Conservation (phyloP, 2,329 filamentous ascomycete species). For the Elsinoe ampelina region DNA sequence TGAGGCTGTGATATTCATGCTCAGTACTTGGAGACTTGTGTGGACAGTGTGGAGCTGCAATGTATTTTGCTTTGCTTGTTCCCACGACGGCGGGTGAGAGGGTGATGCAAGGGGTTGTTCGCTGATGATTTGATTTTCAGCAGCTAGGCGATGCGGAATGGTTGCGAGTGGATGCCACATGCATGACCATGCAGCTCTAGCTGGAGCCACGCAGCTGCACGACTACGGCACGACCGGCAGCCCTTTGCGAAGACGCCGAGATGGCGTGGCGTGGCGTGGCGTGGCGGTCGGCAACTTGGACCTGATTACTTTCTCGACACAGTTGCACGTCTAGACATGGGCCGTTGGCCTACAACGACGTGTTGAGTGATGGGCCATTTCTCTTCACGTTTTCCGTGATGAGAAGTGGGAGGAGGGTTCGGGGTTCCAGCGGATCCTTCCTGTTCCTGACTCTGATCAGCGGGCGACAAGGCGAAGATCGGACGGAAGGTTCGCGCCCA, state of each 20-base stretch:
- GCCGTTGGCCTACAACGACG: constrained; percentile 1
- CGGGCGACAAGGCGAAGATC: not conserved
- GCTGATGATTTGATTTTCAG: not conserved
- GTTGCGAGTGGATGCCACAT: constrained; percentile 6
- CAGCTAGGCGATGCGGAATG: not conserved
- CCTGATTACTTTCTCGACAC: not conserved
- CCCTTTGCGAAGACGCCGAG: not conserved
- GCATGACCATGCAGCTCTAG: not conserved
- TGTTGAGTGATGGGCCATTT: not conserved
- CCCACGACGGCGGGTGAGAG: not conserved
- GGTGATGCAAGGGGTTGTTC: not conserved
- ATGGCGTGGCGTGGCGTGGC: no score
- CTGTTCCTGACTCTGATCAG: constrained; percentile 9
- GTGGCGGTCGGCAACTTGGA: not conserved
- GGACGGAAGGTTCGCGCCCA: not conserved
- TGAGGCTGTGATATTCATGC: not conserved
- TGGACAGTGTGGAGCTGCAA: not conserved
- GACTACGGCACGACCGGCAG: not conserved
- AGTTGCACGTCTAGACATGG: not conserved
- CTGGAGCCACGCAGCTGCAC: constrained; percentile 3
- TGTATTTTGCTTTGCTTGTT: constrained; percentile 9
- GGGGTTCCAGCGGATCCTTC: not conserved
- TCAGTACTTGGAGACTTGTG: not conserved
- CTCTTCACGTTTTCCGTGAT: not conserved
- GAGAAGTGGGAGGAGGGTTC: not conserved